Conservation (phyloP, 148 eudicot genomes). For the Rhododendron mucronatum region DNA sequence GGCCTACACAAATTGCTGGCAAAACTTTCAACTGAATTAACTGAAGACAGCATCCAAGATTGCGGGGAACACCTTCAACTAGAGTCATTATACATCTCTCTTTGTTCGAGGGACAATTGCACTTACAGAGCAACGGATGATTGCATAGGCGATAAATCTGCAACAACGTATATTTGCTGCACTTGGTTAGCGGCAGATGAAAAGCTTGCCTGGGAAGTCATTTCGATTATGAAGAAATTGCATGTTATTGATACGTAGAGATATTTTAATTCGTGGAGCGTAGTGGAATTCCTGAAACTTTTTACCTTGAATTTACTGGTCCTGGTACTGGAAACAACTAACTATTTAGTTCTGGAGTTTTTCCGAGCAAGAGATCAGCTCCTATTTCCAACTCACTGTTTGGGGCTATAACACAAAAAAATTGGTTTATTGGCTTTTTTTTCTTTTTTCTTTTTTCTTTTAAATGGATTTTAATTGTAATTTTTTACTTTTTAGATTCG, state of each 20-base stretch:
- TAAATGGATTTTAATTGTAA: too few relatives aligned
- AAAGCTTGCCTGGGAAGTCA: conserved; percentile 48
- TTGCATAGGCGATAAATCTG: background rate
- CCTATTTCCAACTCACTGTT: background rate
- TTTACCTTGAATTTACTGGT: background rate
- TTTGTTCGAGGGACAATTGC: conserved; percentile 36
- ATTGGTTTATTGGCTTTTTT: too few relatives aligned
- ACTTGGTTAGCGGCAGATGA: conserved; percentile 48
- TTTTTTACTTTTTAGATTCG: too few relatives aligned
- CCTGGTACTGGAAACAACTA: background rate
- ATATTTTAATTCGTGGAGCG: background rate
- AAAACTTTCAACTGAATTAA: conserved; percentile 20
- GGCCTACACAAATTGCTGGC: conserved; percentile 27
- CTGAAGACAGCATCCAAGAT: conserved; percentile 29
- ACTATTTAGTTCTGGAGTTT: background rate
- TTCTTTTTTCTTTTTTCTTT: too few relatives aligned
- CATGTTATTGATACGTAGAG: conserved; percentile 5
- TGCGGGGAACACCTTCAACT: conserved; percentile 28
- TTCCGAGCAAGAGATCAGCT: background rate
- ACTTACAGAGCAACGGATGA: conserved; percentile 25
- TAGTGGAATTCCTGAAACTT: background rate
- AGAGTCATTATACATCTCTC: conserved; percentile 25
- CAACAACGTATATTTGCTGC: conserved; percentile 39
- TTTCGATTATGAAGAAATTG: conserved; percentile 34
- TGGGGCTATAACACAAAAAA: background rate